Base-by-base conservation (phyloP, 176 grass and related monocot genomes). In the Pontederia crassipes region DNA sequence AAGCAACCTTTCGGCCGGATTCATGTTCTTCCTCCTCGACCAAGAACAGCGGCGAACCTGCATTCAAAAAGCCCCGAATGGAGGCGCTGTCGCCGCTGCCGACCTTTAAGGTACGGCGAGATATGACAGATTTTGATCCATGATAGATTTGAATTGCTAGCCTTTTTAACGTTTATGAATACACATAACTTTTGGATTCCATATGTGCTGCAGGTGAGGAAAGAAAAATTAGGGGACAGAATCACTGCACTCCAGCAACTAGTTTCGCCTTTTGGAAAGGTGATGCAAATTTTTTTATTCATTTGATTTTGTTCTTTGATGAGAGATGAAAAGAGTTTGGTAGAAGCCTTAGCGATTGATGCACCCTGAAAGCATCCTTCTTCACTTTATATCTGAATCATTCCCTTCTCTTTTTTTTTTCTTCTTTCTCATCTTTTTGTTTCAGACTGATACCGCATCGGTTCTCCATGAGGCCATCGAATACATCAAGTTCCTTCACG, bases 231-330 rank as follows among this genome's bases (percentile, higher is more conserved):
- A 55, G 92, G 92, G 76, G 92, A 96, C 83, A 87, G 92, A 87
- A 90, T 96, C 83, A 88, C 92, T 77, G 92, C 87, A 26, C 86
- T 96, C 62, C 92, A 96, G 81, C 92, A 96, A 59, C 73, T 96
- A 17, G 92, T 96, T 62, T 90, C 92, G 66, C 92, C 92, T 90
- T 96, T 90, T 75, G 92, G 92, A 91, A 96, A 96, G 92, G 92
- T 96, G 66, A 35, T 48, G 66, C 83, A 57, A 17, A 49, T 59
- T 60, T 46, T 45, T 16, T n/a, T 14, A 45, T 46, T 27, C 18
- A 26, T 11, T 17, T 63, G 45, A 29, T 17, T 15, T 16, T 11
- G 28, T 46, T 47, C 10, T 16, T 11, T 48, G 12, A 46, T 47
- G 3, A 18, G 12, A 40, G 32, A 40, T 40, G 4, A 40, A 40